Conservation (phyloP, 2,329 filamentous ascomycete genomes). For the Zasmidium citrigriseum region DNA sequence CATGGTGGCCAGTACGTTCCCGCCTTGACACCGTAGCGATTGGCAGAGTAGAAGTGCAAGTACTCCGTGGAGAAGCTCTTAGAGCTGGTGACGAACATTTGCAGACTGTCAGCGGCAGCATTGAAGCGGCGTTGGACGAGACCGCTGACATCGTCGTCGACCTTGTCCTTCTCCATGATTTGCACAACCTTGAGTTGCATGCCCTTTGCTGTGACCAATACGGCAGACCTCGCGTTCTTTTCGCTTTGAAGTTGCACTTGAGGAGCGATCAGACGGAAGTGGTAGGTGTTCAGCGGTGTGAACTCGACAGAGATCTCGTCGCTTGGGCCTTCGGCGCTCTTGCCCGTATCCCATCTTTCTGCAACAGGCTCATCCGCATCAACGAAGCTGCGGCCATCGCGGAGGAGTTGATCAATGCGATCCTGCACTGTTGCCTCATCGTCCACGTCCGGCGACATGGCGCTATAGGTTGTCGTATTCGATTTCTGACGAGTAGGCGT, state of each 20-base stretch:
- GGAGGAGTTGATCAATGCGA: conserved; percentile 80
- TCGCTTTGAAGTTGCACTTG: conserved; percentile 98
- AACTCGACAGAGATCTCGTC: conserved; percentile 85
- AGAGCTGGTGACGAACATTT: conserved; percentile 96
- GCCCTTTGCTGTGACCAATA: conserved; percentile 92
- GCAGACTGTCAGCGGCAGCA: conserved; percentile 93
- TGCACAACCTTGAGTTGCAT: conserved; percentile 98
- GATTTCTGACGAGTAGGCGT: conserved; percentile 29
- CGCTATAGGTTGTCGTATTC: conserved; percentile 26
- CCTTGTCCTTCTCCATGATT: conserved; percentile 93
- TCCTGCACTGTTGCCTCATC: conserved; percentile 74
- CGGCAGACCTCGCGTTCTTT: conserved; percentile 95
- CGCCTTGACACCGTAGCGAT: conserved; percentile 81
- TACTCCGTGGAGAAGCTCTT: conserved; percentile 84
- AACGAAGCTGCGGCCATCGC: conserved; percentile 81
- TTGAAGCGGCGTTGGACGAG: conserved; percentile 93
- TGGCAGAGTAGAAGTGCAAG: conserved; percentile 90
- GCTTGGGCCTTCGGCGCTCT: conserved; percentile 37
- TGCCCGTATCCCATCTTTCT: conserved; percentile 41
- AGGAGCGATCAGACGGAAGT: conserved; percentile 90
- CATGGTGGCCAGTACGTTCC: conserved; percentile 95
- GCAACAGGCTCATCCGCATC: conserved; percentile 63
- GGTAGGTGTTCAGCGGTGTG: conserved; percentile 87
- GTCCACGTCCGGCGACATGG: conserved; percentile 51
- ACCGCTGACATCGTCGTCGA: conserved; percentile 90